Evolutionary conservation across 1,139 yeast species (phyloP).

Genomic region (Pichia sp.): DNA sequence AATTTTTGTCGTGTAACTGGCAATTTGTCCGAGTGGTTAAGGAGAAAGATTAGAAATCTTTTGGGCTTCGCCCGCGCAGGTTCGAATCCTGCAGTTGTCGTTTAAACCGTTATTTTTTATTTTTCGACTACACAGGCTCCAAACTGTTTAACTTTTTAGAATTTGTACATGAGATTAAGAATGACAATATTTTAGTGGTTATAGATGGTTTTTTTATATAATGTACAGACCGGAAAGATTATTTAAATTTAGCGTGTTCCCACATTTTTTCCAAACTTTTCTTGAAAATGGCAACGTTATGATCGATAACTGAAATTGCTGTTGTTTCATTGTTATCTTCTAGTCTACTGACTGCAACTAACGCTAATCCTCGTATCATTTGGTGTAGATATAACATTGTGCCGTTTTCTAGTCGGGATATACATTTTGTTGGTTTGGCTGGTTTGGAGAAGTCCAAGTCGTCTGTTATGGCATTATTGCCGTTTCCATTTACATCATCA

Average conservation of each 20-base stretch:
- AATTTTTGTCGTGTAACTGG: slow-evolving; percentile 15
- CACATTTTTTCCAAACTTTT: slow-evolving; percentile 80
- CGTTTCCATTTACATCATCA: slow-evolving; percentile 7
- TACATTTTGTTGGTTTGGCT: slow-evolving; percentile 52
- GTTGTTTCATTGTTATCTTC: slow-evolving; percentile 42
- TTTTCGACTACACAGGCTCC: no score
- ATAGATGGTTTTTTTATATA: no score
- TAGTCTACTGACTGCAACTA: slow-evolving; percentile 81
- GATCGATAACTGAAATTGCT: slow-evolving; percentile 77
- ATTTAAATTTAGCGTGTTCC: slow-evolving; percentile 32
- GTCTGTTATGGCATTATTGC: slow-evolving; percentile 5
- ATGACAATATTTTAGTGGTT: no score
- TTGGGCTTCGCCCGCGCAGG: slow-evolving; percentile 42
- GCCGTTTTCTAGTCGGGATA: slow-evolving; percentile 79
- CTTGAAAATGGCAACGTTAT: slow-evolving; percentile 81
- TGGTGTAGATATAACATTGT: slow-evolving; percentile 79
- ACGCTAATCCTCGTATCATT: slow-evolving; percentile 90
- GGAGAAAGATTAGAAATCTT: slow-evolving; percentile 43
- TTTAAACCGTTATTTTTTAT: slow-evolving; percentile 6
- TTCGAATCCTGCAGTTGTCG: slow-evolving; percentile 41
- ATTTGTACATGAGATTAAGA: no score
- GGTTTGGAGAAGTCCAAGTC: slow-evolving; percentile 1
- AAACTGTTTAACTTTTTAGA: no score
- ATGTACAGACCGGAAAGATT: not conserved
- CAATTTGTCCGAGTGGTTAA: slow-evolving; percentile 40